Evolutionary conservation across 331 rosid genomes (phyloP).

Genomic region (Spiraea crenata): DNA sequence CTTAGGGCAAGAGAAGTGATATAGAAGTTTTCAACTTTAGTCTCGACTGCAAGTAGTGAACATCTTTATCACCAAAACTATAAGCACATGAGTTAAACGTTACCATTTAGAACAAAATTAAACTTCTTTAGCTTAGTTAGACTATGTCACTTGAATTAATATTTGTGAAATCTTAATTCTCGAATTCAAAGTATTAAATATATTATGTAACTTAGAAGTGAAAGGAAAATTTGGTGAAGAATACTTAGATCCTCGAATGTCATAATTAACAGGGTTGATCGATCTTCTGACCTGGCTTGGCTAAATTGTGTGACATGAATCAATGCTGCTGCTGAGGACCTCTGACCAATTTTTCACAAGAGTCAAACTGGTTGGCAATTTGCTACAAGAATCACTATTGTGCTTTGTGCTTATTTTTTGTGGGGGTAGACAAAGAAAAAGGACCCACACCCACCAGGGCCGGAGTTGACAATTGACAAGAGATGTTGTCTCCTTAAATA

Average conservation of each 20-base stretch:
- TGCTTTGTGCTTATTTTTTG: constrained; percentile 4
- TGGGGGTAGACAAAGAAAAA: not conserved
- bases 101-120: too few species aligned
- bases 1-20: too few species aligned
- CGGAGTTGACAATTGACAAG: constrained; percentile 7
- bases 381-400: not conserved
- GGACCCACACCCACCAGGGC: not conserved
- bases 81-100: too few species aligned
- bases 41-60: too few species aligned
- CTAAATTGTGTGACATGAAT: not conserved
- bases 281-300: not conserved
- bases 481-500: constrained; percentile 15
- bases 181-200: too few species aligned
- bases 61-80: too few species aligned
- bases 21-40: too few species aligned
- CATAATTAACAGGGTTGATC: not conserved
- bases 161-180: too few species aligned
- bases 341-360: constrained; percentile 7
- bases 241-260: not conserved
- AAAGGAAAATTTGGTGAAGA: too few species aligned
- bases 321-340: not conserved
- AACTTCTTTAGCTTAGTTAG: too few species aligned
- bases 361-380: constrained; percentile 8
- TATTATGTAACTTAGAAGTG: too few species aligned
- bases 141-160: too few species aligned